These are phyloP conservation scores for Adansonia rubrostipa DNA, from an alignment of 441 rosid species.

Conservation along the genomic window DNA sequence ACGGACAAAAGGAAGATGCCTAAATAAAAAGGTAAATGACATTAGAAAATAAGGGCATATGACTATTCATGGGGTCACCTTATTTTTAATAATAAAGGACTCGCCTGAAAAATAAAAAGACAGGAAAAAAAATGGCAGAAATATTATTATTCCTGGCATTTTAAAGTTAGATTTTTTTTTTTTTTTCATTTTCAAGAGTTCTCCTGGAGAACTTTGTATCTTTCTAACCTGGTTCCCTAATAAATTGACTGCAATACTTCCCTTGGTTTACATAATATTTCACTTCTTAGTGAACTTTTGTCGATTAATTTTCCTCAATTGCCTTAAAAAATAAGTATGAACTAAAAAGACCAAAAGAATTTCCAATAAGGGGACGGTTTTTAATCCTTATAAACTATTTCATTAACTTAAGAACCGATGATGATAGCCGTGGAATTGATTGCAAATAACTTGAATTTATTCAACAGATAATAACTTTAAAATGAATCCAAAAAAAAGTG, in stretches of 20 bases:
- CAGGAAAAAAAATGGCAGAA: neutral
- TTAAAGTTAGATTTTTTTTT: neutral
- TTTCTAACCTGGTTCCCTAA: neutral
- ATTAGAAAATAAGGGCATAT: neutral
- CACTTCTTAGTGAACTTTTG: neutral
- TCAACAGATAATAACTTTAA: neutral
- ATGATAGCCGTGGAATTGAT: neutral
- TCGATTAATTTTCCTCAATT: neutral
- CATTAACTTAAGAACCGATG: neutral
- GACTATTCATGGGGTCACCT: conserved; percentile 1
- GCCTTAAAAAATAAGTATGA: neutral
- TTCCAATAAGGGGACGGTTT: neutral
- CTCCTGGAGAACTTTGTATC: neutral
- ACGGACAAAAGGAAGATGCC: neutral
- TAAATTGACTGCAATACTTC: neutral
- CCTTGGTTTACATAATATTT: neutral
- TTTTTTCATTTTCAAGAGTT: neutral
- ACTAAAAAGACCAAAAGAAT: neutral
- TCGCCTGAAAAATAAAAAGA: neutral
- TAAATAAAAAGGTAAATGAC: neutral
- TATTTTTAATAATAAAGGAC: conserved; percentile 17
- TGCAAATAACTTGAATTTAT: neutral
- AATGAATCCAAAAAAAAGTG: neutral
- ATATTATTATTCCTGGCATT: neutral
- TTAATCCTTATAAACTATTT: conserved; percentile 13